Percentiles rank a stretch among this genome's conserved stretches.
Conservation (phyloP, 495 filamentous ascomycete genomes). For the Lentithecium fluviatile region DNA sequence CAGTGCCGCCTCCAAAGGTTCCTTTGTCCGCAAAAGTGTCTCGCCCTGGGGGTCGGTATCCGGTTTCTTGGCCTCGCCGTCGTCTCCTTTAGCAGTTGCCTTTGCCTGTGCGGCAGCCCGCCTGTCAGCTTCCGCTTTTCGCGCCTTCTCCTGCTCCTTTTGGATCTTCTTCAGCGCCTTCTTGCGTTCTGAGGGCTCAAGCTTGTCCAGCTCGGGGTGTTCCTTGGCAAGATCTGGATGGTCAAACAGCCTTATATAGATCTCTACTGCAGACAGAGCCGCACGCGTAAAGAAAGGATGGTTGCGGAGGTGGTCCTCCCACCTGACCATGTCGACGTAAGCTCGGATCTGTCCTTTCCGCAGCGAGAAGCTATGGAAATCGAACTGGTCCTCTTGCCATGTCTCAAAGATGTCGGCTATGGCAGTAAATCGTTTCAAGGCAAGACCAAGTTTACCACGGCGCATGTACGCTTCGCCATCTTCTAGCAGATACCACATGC, state of each 20-base stretch:
- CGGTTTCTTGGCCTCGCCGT: conserved; percentile 65
- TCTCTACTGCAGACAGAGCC: conserved; percentile 76
- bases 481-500: conserved; percentile 94
- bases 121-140: conserved; percentile 75
- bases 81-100: conserved; percentile 48
- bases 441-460: conserved; percentile 76
- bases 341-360: conserved; percentile 92
- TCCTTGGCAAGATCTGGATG: conserved; percentile 64
- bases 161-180: conserved; percentile 94
- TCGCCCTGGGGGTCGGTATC: conserved; percentile 83
- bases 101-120: conserved; percentile 71
- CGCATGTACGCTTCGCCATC: conserved; percentile 88
- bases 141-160: conserved; percentile 81
- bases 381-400: conserved; percentile 98
- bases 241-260: conserved; percentile 79
- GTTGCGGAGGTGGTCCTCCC: conserved; percentile 86
- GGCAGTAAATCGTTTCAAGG: conserved; percentile 84
- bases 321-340: conserved; percentile 93
- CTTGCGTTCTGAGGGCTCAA: conserved; percentile 73
- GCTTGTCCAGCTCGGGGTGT: conserved; percentile 50
- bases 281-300: conserved; percentile 90
- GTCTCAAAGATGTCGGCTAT: conserved; percentile 91
- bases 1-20: conserved; percentile 80
- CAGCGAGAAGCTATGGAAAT: conserved; percentile 96
- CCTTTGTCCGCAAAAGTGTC: conserved; percentile 71